A percentile compares a stretch with the other conserved stretches of the same genome.
Conservation (phyloP, 2,329 filamentous ascomycete genomes). For the Aotearoamyces nothofagi region DNA sequence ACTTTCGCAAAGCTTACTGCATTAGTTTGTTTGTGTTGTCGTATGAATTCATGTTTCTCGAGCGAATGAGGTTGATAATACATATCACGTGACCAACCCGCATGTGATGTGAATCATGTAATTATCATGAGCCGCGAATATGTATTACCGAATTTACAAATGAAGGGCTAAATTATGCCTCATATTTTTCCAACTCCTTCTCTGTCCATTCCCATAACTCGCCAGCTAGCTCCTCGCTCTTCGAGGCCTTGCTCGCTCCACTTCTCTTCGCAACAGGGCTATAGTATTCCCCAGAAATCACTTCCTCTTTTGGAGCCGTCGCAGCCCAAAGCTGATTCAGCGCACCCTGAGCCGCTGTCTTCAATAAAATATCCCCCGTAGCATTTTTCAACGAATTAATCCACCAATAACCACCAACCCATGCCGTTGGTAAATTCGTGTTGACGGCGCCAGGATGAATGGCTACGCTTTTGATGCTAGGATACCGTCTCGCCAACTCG, state of each 20-base stretch:
- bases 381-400: neutral
- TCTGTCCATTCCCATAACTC: constrained; percentile 26
- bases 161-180: too few relatives aligned
- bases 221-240: constrained; percentile 18
- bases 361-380: neutral
- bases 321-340: constrained; percentile 27
- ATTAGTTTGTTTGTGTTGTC: too few relatives aligned
- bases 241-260: constrained; percentile 9
- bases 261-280: constrained; percentile 19
- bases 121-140: too few relatives aligned
- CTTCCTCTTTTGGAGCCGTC: constrained; percentile 16
- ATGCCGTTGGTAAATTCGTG: constrained; percentile 2
- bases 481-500: constrained; percentile 24
- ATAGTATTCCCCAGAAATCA: constrained; percentile 21
- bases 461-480: constrained; percentile 21
- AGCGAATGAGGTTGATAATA: too few relatives aligned
- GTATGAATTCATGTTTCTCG: too few relatives aligned
- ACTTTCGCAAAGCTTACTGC: too few relatives aligned
- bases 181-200: constrained; percentile 8
- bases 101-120: too few relatives aligned
- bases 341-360: constrained; percentile 16
- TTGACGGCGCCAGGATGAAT: constrained; percentile 26
- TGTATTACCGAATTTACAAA: too few relatives aligned
- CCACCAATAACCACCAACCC: too few relatives aligned
- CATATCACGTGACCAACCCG: too few relatives aligned